phyloP scores from a whole-genome alignment of 768 basidiomycete species.

The Russula emetica region DNA sequence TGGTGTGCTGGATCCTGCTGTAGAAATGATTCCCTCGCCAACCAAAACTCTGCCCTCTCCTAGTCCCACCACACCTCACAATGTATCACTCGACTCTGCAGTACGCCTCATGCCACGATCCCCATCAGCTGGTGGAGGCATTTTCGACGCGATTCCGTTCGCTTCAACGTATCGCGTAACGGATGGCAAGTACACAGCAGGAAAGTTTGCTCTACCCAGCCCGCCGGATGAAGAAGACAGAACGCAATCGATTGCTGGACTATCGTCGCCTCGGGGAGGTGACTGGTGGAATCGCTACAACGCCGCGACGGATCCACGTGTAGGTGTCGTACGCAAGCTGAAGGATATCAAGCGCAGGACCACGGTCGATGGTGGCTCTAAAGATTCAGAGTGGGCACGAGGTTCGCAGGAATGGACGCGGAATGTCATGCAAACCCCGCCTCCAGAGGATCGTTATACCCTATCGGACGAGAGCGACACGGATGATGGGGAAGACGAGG shows the following conservation, averaged over 20 bases:
- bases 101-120: conserved; percentile 29
- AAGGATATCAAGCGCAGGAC: conserved; percentile 68
- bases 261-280: conserved; percentile 35
- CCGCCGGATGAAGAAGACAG: conserved; percentile 48
- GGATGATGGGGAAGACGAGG: conserved; percentile 40
- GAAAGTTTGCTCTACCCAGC: conserved; percentile 69
- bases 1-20: conserved; percentile 32
- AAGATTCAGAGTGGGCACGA: conserved; percentile 40
- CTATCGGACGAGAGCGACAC: conserved; percentile 36
- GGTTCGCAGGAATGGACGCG: conserved; percentile 49
- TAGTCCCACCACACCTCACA: conserved; percentile 19
- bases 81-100: conserved; percentile 21
- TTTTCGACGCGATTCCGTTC: conserved; percentile 76
- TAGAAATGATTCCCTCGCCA: conserved; percentile 50
- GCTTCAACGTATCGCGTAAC: conserved; percentile 54
- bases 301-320: conserved; percentile 64
- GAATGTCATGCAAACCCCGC: conserved; percentile 30
- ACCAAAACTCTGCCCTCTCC: conserved; percentile 44
- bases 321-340: conserved; percentile 62
- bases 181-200: conserved; percentile 70
- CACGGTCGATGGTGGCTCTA: conserved; percentile 35
- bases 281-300: conserved; percentile 55
- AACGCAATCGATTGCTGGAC: conserved; percentile 21
- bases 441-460: conserved; percentile 35
- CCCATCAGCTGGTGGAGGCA: conserved; percentile 29